These are phyloP conservation scores for Cymbopogon citratus DNA, from an alignment of 176 grass and related monocot species.

Conservation along the genomic window DNA sequence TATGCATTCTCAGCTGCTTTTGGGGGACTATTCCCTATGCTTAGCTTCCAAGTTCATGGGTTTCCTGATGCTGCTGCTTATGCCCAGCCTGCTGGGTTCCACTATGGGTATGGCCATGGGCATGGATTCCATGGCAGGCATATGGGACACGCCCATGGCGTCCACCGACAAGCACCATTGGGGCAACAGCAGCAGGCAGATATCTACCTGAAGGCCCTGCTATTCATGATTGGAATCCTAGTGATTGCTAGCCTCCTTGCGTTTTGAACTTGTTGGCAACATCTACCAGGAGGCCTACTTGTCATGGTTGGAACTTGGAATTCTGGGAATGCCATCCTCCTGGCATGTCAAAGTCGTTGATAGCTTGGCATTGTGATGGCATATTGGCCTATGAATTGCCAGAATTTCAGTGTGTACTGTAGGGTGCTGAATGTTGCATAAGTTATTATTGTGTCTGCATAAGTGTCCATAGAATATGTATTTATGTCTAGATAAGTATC, in stretches of 20 bases:
- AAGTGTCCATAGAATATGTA: slow-evolving; percentile 27
- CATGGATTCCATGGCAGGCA: slow-evolving; percentile 67
- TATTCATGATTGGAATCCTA: slow-evolving; percentile 62
- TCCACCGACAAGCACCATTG: slow-evolving; percentile 39
- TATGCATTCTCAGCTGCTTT: slow-evolving; percentile 76
- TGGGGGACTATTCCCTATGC: slow-evolving; percentile 76
- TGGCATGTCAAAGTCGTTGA: slow-evolving; percentile 31
- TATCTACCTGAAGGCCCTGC: slow-evolving; percentile 57
- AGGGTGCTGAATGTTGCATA: background rate
- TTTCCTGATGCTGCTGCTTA: slow-evolving; percentile 62
- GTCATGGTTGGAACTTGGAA: slow-evolving; percentile 52
- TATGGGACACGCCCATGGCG: slow-evolving; percentile 38
- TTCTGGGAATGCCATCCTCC: slow-evolving; percentile 60
- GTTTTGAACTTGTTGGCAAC: slow-evolving; percentile 34
- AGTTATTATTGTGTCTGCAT: slow-evolving; percentile 10
- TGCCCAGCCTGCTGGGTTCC: slow-evolving; percentile 62
- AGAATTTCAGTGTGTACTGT: slow-evolving; percentile 11
- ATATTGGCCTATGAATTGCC: background rate
- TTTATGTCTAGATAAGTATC: background rate
- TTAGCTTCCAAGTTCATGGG: slow-evolving; percentile 87
- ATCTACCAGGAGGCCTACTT: slow-evolving; percentile 51
- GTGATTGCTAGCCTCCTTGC: slow-evolving; percentile 71
- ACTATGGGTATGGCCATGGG: slow-evolving; percentile 65
- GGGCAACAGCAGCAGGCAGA: slow-evolving; percentile 83
- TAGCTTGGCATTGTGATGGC: background rate